A percentile compares a stretch with the other conserved stretches of the same genome.
phyloP scores from a whole-genome alignment of 257 asterid genomes.

The Nicotiana undulata region DNA sequence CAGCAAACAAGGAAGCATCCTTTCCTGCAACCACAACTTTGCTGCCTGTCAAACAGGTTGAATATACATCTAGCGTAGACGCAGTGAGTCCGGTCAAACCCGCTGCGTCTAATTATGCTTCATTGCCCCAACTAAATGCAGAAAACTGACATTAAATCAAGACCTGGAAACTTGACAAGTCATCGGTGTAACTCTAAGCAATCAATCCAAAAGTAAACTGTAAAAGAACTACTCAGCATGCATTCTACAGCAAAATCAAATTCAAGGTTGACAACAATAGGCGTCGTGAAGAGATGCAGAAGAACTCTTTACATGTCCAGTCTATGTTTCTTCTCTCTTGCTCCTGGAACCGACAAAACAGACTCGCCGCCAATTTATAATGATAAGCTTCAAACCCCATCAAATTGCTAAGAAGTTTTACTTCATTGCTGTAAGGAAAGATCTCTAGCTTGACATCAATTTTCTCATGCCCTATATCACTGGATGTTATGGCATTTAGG shows the following conservation, averaged over 20 bases:
- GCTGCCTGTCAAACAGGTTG: background rate
- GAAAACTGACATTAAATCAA: background rate
- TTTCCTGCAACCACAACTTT: background rate
- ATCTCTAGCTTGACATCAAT: background rate
- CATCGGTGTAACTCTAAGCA: background rate
- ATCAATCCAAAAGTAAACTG: background rate
- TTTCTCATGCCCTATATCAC: background rate
- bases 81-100: background rate
- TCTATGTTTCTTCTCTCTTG: background rate
- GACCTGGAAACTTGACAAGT: background rate
- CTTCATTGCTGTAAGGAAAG: background rate
- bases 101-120: background rate
- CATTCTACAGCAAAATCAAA: background rate
- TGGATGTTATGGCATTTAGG: background rate
- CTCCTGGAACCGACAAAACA: too few species aligned
- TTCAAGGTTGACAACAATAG: background rate
- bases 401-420: background rate
- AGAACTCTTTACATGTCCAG: background rate
- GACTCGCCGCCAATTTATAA: background rate
- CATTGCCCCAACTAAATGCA: background rate
- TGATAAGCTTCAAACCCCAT: background rate
- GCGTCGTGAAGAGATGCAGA: background rate
- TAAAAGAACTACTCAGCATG: background rate
- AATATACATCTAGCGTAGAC: background rate
- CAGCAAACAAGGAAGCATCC: background rate